These are phyloP conservation scores for Nicotiana tabacum DNA, from an alignment of 257 asterid genomes.

Conservation along the genomic window DNA sequence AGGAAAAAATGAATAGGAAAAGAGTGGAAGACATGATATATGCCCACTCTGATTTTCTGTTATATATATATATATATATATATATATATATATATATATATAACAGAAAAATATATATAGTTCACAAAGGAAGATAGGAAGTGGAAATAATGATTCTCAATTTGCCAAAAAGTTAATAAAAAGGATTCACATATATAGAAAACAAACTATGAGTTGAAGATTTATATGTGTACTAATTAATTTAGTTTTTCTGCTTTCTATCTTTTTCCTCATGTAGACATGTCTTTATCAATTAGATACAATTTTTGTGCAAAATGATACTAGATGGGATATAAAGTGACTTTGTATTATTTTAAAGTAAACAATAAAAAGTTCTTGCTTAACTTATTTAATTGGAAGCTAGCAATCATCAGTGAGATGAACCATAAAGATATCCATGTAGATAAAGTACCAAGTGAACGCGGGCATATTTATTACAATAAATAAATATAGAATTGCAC, in stretches of 20 bases:
- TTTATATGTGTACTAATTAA: slow-evolving; percentile 1
- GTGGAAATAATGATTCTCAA: slow-evolving; percentile 20
- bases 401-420: slow-evolving; percentile 20
- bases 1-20: neutral
- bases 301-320: slow-evolving; percentile 13
- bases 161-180: neutral
- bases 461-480: neutral
- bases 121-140: slow-evolving; percentile 12
- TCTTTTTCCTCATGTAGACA: neutral
- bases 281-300: slow-evolving; percentile 21
- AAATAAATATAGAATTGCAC: neutral
- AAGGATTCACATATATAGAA: neutral
- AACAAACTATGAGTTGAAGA: neutral
- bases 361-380: slow-evolving; percentile 24
- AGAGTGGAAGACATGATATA: slow-evolving; percentile 18
- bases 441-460: slow-evolving; percentile 12
- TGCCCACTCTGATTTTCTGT: slow-evolving; percentile 25
- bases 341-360: slow-evolving; percentile 18
- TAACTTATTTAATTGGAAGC: slow-evolving; percentile 25
- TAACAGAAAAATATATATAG: neutral
- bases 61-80: neutral
- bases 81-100: too few relatives aligned
- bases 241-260: neutral
- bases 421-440: slow-evolving; percentile 5
- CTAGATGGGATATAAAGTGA: slow-evolving; percentile 23